Evolutionary conservation across 495 filamentous ascomycete species (phyloP).

Genomic region (Jackrogersella minutella): DNA sequence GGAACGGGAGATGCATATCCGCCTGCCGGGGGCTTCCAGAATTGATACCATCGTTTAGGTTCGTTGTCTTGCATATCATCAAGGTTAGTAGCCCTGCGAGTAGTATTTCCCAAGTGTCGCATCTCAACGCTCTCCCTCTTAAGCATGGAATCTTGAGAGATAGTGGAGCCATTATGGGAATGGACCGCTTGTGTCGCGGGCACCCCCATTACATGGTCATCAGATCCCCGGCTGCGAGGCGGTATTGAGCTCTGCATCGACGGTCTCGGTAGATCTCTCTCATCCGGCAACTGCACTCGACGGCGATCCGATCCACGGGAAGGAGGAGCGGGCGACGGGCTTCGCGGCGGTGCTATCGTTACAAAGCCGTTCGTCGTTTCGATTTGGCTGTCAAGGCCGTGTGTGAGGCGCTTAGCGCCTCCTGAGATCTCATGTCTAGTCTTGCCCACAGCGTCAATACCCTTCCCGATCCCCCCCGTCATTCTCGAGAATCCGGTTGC

Average conservation of each 20-base stretch:
- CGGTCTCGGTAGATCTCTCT: conserved; percentile 41
- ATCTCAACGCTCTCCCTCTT: conserved; percentile 44
- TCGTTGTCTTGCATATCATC: conserved; percentile 54
- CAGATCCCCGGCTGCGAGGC: conserved; percentile 20
- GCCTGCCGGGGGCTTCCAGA: conserved; percentile 62
- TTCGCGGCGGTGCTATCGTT: conserved; percentile 43
- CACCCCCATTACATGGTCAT: conserved; percentile 42
- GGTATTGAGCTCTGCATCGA: conserved; percentile 38
- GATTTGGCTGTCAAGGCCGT: conserved; percentile 67
- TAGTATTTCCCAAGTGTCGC: conserved; percentile 52
- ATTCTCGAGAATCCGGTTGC: conserved; percentile 48
- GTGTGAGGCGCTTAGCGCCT: conserved; percentile 65
- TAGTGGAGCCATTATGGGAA: conserved; percentile 45
- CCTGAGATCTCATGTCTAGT: conserved; percentile 52
- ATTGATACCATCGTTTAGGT: conserved; percentile 59
- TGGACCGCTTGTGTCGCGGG: conserved; percentile 39
- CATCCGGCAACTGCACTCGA: conserved; percentile 37
- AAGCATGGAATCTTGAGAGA: conserved; percentile 47
- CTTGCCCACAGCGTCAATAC: conserved; percentile 47
- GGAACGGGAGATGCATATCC: conserved; percentile 62
- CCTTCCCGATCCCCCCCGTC: conserved; percentile 51
- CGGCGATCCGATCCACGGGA: conserved; percentile 42
- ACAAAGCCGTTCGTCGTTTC: conserved; percentile 64
- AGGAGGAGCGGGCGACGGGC: conserved; percentile 28
- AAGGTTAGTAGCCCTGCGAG: conserved; percentile 52